Conservation (phyloP, 78 protist genomes). For the Chrysochromulina parva region DNA sequence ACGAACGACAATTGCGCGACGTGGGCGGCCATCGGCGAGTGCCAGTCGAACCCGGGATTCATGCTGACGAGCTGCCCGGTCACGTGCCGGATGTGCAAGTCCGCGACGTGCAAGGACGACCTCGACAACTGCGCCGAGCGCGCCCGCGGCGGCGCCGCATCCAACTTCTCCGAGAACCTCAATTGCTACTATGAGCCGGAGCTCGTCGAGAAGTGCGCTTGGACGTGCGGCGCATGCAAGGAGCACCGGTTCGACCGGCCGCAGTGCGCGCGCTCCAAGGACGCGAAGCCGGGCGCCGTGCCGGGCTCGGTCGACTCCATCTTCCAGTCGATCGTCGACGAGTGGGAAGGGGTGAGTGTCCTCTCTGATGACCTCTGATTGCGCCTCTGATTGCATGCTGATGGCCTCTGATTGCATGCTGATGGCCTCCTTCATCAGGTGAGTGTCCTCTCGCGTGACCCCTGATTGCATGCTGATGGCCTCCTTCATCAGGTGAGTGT, state of each 20-base stretch:
- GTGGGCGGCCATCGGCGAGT: constrained; percentile 23
- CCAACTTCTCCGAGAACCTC: not conserved
- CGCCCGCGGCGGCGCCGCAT: not conserved
- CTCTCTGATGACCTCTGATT: too few species aligned
- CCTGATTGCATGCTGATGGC: too few species aligned
- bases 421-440: not conserved
- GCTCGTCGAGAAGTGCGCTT: not conserved
- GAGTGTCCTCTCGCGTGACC: not conserved
- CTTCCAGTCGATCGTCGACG: not conserved
- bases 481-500: not conserved
- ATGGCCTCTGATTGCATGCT: too few species aligned
- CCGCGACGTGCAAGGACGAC: not conserved
- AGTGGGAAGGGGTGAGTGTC: too few species aligned
- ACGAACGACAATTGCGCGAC: not conserved
- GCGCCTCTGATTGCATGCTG: too few species aligned
- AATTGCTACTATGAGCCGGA: not conserved
- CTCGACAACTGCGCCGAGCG: not conserved
- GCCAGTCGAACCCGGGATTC: not conserved
- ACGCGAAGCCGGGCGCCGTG: not conserved
- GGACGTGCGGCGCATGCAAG: constrained; percentile 17
- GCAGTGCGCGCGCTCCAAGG: not conserved
- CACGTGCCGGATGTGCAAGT: not conserved
- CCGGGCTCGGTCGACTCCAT: not conserved
- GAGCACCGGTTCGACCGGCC: not conserved
- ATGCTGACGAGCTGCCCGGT: not conserved